A percentile compares a stretch with the other conserved stretches of the same genome.
These are phyloP conservation scores for Xerocomus minutiporus DNA, from an alignment of 1,284 basidiomycete genomes.

Conservation along the genomic window DNA sequence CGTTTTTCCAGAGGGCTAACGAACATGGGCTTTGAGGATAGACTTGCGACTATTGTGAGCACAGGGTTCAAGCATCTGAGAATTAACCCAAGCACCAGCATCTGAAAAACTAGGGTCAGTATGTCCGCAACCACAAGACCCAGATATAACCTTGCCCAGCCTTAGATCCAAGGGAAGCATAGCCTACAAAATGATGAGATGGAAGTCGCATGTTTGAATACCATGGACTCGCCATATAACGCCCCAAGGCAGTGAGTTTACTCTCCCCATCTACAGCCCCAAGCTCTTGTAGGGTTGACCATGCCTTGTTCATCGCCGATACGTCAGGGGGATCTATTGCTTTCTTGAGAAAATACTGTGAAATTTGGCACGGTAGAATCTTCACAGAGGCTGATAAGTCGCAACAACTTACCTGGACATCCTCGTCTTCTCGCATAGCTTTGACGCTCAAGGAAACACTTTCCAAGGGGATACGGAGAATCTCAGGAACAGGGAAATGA, in stretches of 20 bases:
- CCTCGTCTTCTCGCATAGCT: slow-evolving; percentile 71
- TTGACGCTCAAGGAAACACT: slow-evolving; percentile 82
- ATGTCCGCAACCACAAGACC: neutral
- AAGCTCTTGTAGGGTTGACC: slow-evolving; percentile 70
- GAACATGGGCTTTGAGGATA: slow-evolving; percentile 88
- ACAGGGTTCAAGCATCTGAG: slow-evolving; percentile 77
- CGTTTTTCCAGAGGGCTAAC: slow-evolving; percentile 76
- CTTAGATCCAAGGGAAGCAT: slow-evolving; percentile 87
- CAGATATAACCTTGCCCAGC: slow-evolving; percentile 65
- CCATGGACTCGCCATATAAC: slow-evolving; percentile 60
- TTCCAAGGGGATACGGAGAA: slow-evolving; percentile 85
- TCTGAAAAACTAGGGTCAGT: slow-evolving; percentile 40
- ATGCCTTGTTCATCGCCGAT: slow-evolving; percentile 75
- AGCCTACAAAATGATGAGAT: slow-evolving; percentile 42
- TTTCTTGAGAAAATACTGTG: slow-evolving; percentile 54
- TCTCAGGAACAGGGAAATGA: slow-evolving; percentile 81
- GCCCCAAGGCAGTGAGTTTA: slow-evolving; percentile 77
- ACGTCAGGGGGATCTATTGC: slow-evolving; percentile 84
- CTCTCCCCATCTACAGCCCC: slow-evolving; percentile 70
- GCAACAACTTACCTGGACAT: slow-evolving; percentile 59
- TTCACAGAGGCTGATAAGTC: neutral
- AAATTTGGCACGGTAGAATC: neutral
- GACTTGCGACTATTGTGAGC: slow-evolving; percentile 76
- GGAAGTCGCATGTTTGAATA: neutral
- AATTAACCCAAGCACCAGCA: slow-evolving; percentile 80